Evolutionary conservation across 163 green algal genomes (phyloP).

Genomic region (Chlorella variabilis): DNA sequence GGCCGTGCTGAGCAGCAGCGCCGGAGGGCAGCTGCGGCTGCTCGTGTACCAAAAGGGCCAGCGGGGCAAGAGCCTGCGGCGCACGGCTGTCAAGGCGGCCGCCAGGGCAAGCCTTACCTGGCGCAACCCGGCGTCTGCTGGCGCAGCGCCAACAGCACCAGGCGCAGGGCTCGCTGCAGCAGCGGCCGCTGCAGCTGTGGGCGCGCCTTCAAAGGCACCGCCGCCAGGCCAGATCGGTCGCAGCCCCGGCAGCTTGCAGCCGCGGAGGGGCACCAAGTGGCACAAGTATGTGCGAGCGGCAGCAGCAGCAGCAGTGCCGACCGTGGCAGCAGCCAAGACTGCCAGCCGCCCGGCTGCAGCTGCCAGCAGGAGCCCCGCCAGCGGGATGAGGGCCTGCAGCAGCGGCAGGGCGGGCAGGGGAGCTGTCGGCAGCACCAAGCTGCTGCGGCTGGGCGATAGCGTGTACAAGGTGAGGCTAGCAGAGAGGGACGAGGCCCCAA

Average conservation of each 20-base stretch:
- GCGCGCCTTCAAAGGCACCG: no score
- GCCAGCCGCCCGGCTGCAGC: no score
- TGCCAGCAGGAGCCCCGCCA: neutral
- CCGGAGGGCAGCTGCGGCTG: neutral
- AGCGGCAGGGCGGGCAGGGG: neutral
- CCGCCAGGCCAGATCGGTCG: no score
- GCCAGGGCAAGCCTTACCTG: neutral
- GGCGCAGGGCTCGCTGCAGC: no score
- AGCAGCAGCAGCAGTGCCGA: neutral
- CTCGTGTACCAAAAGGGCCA: slow-evolving; percentile 27
- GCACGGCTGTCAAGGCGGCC: slow-evolving; percentile 19
- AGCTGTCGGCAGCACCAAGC: neutral
- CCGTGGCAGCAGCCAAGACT: neutral
- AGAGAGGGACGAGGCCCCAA: no score
- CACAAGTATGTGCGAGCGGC: slow-evolving; percentile 30
- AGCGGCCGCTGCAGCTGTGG: neutral
- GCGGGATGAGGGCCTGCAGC: neutral
- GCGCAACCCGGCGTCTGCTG: slow-evolving; percentile 22
- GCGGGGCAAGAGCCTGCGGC: slow-evolving; percentile 22
- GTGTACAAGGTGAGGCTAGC: slow-evolving; percentile 36
- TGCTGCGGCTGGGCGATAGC: slow-evolving; percentile 12
- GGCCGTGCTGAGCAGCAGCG: neutral
- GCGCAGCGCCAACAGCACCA: neutral
- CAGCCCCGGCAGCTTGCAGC: neutral
- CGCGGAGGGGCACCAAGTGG: slow-evolving; percentile 27